Percentiles rank a stretch among this genome's conserved stretches.
Conservation (phyloP, 2,329 filamentous ascomycete species). For the Didymella arachidicola region DNA sequence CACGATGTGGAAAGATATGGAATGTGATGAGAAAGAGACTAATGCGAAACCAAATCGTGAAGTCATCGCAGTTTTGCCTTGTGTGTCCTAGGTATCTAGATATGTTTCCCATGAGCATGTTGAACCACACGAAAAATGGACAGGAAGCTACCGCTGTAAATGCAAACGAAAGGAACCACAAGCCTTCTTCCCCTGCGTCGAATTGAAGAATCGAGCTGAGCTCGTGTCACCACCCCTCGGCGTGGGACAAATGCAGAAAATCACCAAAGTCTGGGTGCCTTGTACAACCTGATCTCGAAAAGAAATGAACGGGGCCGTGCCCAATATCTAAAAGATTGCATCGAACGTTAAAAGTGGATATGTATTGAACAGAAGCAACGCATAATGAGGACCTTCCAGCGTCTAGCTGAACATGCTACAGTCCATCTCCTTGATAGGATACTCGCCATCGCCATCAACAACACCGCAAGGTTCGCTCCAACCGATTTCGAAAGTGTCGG, state of each 20-base stretch:
- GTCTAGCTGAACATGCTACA: constrained; percentile 38
- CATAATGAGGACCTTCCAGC: constrained; percentile 1
- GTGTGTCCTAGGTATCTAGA: constrained; percentile 2
- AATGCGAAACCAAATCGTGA: not conserved
- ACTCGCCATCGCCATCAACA: constrained; percentile 54
- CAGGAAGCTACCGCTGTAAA: constrained; percentile 4
- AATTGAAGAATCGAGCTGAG: constrained; percentile 10
- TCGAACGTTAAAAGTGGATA: constrained; percentile 10
- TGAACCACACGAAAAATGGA: constrained; percentile 1
- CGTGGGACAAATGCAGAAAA: constrained; percentile 19
- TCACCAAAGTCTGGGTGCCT: constrained; percentile 17
- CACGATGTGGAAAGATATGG: not conserved
- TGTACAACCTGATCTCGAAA: constrained; percentile 21
- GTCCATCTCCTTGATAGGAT: constrained; percentile 52
- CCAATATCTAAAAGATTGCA: constrained; percentile 15
- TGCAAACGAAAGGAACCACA: constrained; percentile 1
- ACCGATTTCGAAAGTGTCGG: constrained; percentile 51
- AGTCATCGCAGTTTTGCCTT: constrained; percentile 16
- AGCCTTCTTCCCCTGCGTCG: constrained; percentile 14
- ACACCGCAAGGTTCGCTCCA: constrained; percentile 50
- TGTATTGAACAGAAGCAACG: constrained; percentile 11
- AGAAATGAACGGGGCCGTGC: constrained; percentile 14
- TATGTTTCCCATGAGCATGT: not conserved
- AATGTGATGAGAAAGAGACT: not conserved
- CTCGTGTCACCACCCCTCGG: constrained; percentile 13